These are phyloP conservation scores for Astragalus glycyphyllos DNA, from an alignment of 306 rosid species.

Conservation along the genomic window DNA sequence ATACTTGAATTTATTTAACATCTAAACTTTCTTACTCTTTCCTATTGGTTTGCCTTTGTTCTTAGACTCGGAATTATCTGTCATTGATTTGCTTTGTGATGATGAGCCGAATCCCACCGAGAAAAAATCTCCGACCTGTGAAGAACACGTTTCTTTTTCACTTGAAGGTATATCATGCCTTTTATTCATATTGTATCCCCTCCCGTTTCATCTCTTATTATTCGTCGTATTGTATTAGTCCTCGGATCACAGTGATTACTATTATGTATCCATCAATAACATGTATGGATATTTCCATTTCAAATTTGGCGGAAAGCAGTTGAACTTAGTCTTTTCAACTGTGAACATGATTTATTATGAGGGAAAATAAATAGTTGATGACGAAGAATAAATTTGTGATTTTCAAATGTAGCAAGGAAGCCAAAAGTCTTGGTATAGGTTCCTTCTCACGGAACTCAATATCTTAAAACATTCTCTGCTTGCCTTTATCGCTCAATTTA, in stretches of 20 bases:
- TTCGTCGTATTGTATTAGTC: conserved; percentile 7
- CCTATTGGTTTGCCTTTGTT: conserved; percentile 39
- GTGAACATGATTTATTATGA: conserved; percentile 6
- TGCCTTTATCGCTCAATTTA: conserved; percentile 21
- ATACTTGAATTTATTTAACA: conserved; percentile 1
- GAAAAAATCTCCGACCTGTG: conserved; percentile 59
- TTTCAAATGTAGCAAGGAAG: conserved; percentile 29
- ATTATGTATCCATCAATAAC: conserved; percentile 25
- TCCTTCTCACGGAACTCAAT: conserved; percentile 24
- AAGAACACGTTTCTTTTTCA: conserved; percentile 94
- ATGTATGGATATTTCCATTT: conserved; percentile 28
- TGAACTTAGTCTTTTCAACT: conserved; percentile 12
- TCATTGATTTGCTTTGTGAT: conserved; percentile 75
- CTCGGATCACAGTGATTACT: not conserved
- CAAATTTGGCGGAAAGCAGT: conserved; percentile 26
- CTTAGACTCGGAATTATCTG: conserved; percentile 67
- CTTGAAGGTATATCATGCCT: conserved; percentile 65
- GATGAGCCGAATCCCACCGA: conserved; percentile 57
- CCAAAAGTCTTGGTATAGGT: conserved; percentile 29
- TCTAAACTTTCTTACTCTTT: conserved; percentile 26
- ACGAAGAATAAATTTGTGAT: conserved; percentile 3
- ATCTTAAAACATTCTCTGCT: conserved; percentile 29
- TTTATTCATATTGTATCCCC: conserved; percentile 12
- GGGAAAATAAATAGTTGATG: conserved; percentile 31
- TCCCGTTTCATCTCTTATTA: conserved; percentile 3